phyloP scores from a whole-genome alignment of 108 stramenopile species.

The Cylindrotheca closterium region DNA sequence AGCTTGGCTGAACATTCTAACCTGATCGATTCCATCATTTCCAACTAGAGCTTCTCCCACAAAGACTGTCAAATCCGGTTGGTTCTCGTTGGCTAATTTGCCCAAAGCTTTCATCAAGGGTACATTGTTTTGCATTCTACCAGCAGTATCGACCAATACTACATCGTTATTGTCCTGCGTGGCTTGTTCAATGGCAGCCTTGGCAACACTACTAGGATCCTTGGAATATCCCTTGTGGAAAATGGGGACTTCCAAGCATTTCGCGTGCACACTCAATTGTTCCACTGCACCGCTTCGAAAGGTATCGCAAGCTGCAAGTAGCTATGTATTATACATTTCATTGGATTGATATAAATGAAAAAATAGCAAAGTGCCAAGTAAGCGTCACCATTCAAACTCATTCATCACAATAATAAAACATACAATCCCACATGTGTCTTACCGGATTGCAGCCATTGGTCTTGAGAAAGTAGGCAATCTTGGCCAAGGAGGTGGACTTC shows the following conservation, averaged over 20 bases:
- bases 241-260: conserved; percentile 87
- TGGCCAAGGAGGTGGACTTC: conserved; percentile 91
- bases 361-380: background rate
- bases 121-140: conserved; percentile 97
- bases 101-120: conserved; percentile 94
- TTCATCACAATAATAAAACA: too few relatives aligned
- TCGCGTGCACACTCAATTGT: conserved; percentile 92
- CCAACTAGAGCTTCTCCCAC: conserved; percentile 98
- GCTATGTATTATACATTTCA: too few relatives aligned
- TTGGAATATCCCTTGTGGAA: conserved; percentile 94
- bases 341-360: too few relatives aligned
- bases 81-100: conserved; percentile 86
- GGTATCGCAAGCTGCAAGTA: conserved; percentile 97
- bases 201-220: conserved; percentile 91
- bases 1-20: conserved; percentile 93
- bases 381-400: too few relatives aligned
- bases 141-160: conserved; percentile 96
- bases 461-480: conserved; percentile 86
- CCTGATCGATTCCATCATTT: conserved; percentile 96
- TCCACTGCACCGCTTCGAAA: conserved; percentile 97
- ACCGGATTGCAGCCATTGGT: conserved; percentile 70
- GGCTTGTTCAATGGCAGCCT: conserved; percentile 88
- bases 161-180: conserved; percentile 76
- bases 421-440: too few relatives aligned
- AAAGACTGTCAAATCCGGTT: conserved; percentile 91